phyloP scores from a whole-genome alignment of 169 alveolate genomes.

The Amoebophrya sp. region DNA sequence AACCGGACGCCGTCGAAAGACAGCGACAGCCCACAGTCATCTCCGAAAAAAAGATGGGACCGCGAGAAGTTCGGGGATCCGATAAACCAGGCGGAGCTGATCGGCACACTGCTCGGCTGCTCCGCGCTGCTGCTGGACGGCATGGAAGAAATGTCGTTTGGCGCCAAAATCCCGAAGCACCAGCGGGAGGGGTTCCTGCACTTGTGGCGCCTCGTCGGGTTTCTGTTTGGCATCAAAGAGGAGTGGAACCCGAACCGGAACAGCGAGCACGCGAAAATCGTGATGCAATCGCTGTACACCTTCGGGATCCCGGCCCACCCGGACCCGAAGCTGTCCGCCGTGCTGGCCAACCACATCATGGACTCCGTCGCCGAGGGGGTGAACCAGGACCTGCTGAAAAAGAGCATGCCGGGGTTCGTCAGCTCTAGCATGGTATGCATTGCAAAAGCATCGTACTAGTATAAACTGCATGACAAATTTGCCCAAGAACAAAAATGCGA shows the following conservation, averaged over 20 bases:
- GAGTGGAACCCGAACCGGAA: background rate
- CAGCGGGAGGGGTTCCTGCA: background rate
- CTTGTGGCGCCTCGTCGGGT: background rate
- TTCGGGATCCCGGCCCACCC: background rate
- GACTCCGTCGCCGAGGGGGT: background rate
- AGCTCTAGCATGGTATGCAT: too few species aligned
- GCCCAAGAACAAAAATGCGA: too few species aligned
- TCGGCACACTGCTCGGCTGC: background rate
- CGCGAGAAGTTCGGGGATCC: background rate
- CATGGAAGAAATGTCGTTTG: background rate
- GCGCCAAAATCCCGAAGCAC: background rate
- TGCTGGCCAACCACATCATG: background rate
- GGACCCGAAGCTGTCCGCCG: background rate
- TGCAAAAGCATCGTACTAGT: too few species aligned
- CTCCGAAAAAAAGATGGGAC: too few species aligned
- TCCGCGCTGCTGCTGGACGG: background rate
- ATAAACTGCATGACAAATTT: too few species aligned
- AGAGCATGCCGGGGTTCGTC: too few species aligned
- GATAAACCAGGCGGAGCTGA: background rate
- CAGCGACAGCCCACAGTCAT: too few species aligned
- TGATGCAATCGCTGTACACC: background rate
- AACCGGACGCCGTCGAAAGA: background rate
- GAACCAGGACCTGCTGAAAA: background rate
- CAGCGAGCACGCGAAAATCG: background rate
- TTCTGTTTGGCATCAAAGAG: background rate